Conservation (phyloP, 495 filamentous ascomycete genomes). For the Penicillium angulare region DNA sequence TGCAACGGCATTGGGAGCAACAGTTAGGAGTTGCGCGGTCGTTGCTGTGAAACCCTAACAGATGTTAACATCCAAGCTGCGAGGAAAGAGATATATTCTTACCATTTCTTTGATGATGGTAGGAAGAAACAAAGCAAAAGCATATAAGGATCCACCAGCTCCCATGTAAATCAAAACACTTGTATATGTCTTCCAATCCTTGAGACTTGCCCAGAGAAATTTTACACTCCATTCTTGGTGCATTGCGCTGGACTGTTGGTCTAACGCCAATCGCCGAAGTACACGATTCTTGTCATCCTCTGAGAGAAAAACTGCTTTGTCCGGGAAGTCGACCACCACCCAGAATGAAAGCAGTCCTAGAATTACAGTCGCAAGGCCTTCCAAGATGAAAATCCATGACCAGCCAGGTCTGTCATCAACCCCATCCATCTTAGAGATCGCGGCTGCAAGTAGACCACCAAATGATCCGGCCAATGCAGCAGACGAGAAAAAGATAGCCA, state of each 20-base stretch:
- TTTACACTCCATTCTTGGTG: background rate
- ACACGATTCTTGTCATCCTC: background rate
- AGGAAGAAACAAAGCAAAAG: background rate
- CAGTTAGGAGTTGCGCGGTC: too few species aligned
- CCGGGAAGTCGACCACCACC: background rate
- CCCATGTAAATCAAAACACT: background rate
- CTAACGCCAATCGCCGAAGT: too few species aligned
- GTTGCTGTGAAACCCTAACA: too few species aligned
- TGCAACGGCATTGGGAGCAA: too few species aligned
- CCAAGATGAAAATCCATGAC: constrained; percentile 71
- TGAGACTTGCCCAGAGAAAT: background rate
- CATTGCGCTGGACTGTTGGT: too few species aligned
- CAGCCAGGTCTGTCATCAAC: constrained; percentile 45
- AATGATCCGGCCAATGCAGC: constrained; percentile 59
- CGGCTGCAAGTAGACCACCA: constrained; percentile 61
- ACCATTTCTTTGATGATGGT: background rate
- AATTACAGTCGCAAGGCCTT: constrained; percentile 55
- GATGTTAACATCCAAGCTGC: too few species aligned
- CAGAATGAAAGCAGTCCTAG: background rate
- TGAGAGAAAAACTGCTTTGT: background rate
- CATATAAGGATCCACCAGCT: background rate
- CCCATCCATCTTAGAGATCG: constrained; percentile 55
- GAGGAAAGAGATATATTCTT: too few species aligned
- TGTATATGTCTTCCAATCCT: background rate
- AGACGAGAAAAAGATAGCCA: constrained; percentile 58